phyloP scores from a whole-genome alignment of 495 filamentous ascomycete genomes.

The Aspergillus hancockii region DNA sequence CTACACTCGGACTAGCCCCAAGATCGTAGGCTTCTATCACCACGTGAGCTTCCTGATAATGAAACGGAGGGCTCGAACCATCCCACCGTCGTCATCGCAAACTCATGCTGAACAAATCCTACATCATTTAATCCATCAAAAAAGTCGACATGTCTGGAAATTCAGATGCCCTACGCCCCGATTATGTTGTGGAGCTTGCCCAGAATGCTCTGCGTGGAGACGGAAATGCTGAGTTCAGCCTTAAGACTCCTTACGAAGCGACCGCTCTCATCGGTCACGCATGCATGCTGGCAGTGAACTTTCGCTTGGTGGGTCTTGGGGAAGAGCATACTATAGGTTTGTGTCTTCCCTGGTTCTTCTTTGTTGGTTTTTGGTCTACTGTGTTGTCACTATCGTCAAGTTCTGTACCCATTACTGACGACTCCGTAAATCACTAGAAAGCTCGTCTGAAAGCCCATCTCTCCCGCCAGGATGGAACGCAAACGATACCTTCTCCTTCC shows the following conservation, averaged over 20 bases:
- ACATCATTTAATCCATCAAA: background rate
- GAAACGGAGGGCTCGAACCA: background rate
- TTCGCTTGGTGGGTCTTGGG: constrained; percentile 77
- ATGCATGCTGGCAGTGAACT: constrained; percentile 77
- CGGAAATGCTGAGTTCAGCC: constrained; percentile 39
- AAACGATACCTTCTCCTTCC: constrained; percentile 69
- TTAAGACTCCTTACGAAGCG: constrained; percentile 81
- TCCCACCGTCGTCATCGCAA: background rate
- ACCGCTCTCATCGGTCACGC: constrained; percentile 84
- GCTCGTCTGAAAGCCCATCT: constrained; percentile 50
- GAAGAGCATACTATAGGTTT: constrained; percentile 74
- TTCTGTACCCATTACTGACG: background rate
- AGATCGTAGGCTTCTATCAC: background rate
- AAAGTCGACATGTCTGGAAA: constrained; percentile 28
- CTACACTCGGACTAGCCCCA: background rate
- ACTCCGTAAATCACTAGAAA: constrained; percentile 38
- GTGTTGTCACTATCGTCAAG: background rate
- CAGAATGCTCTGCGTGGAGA: constrained; percentile 32
- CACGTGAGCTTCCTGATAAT: background rate
- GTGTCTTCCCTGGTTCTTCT: constrained; percentile 2
- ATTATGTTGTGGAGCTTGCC: constrained; percentile 38
- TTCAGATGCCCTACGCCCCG: constrained; percentile 24
- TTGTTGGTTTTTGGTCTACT: background rate
- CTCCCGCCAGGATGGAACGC: constrained; percentile 80
- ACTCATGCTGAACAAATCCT: background rate